Evolutionary conservation across 805 yeast species (phyloP).

Genomic region (Dipodascopsis tothii): DNA sequence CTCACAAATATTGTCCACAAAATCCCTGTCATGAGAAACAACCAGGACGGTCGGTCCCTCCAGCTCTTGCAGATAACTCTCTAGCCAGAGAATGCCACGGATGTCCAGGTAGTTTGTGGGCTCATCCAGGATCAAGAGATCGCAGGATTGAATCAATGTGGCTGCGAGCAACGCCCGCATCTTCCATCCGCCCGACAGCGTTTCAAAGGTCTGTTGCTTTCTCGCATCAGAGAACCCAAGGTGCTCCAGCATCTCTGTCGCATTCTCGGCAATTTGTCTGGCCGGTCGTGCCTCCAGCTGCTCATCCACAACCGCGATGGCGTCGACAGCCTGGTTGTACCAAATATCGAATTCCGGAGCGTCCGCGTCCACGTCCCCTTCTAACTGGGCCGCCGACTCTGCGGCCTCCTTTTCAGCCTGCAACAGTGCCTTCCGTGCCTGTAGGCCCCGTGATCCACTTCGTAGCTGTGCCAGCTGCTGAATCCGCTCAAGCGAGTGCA

Average conservation of each 20-base stretch:
- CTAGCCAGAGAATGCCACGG: background rate
- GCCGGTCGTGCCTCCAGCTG: background rate
- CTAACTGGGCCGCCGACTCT: background rate
- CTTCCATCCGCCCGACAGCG: no score
- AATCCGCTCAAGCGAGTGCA: background rate
- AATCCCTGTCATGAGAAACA: slow-evolving; percentile 1
- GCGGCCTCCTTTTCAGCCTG: background rate
- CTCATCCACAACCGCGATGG: background rate
- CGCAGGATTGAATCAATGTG: no score
- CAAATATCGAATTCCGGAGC: background rate
- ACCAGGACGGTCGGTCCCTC: background rate
- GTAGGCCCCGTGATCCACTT: slow-evolving; percentile 1
- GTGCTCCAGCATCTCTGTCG: background rate
- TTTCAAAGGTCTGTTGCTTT: background rate
- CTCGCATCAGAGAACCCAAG: background rate
- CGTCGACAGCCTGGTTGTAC: no score
- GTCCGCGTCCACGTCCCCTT: background rate
- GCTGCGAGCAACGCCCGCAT: no score
- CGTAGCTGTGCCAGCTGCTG: slow-evolving; percentile 1
- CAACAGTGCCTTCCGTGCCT: slow-evolving; percentile 2
- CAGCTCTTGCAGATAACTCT: background rate
- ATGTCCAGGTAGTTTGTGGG: no score
- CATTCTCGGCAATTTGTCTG: background rate
- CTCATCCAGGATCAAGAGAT: no score
- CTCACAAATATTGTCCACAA: background rate